Evolutionary conservation across 2,329 filamentous ascomycete genomes (phyloP).

Genomic region (Fusarium miscanthi): DNA sequence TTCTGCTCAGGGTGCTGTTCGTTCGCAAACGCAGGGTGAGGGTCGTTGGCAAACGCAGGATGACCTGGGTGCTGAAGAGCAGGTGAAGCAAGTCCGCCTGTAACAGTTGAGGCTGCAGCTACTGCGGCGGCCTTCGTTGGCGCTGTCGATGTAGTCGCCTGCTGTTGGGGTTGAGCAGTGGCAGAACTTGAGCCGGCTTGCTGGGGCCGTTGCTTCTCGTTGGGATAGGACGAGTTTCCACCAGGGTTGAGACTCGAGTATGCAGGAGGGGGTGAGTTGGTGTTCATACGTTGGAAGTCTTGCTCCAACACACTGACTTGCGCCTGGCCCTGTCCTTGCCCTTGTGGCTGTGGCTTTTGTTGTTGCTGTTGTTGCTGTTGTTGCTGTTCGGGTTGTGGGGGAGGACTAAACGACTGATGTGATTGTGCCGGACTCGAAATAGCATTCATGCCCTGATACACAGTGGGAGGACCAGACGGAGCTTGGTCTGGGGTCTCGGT

Average conservation of each 20-base stretch:
- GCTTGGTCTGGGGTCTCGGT: constrained; percentile 89
- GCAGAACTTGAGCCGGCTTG: constrained; percentile 46
- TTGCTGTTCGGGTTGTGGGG: constrained; percentile 53
- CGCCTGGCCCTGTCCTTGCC: constrained; percentile 48
- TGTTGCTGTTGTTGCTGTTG: constrained; percentile 20
- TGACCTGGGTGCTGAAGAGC: constrained; percentile 73
- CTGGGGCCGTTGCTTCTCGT: constrained; percentile 76
- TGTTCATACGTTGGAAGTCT: constrained; percentile 85
- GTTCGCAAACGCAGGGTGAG: constrained; percentile 88
- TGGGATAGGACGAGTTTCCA: constrained; percentile 72
- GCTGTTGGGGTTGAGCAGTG: constrained; percentile 42
- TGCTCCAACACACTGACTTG: constrained; percentile 82
- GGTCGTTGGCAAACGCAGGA: constrained; percentile 91
- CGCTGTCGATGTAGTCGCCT: constrained; percentile 41
- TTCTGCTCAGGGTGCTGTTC: constrained; percentile 71
- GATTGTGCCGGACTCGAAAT: constrained; percentile 64
- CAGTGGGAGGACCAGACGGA: constrained; percentile 88
- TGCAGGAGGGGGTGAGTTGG: constrained; percentile 90
- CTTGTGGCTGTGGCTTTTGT: constrained; percentile 45
- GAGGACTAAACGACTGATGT: constrained; percentile 49
- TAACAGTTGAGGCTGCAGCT: constrained; percentile 37
- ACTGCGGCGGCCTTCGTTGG: constrained; percentile 46
- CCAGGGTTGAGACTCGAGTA: constrained; percentile 81
- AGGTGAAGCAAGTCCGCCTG: constrained; percentile 56
- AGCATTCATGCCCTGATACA: constrained; percentile 87